Conservation (phyloP, 306 rosid species). For the Inga oerstediana region DNA sequence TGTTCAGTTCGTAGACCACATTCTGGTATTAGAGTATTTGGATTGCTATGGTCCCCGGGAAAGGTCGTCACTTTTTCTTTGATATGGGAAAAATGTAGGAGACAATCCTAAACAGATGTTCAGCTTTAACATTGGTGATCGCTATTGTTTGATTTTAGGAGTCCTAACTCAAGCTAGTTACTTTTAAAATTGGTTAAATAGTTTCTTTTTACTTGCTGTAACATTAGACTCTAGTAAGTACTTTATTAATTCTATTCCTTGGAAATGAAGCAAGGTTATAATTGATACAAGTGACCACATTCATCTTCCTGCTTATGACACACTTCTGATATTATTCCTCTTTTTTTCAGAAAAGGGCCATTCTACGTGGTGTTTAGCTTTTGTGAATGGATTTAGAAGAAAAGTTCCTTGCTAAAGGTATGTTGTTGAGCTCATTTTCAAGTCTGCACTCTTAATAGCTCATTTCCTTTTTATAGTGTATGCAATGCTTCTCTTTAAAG, state of each 20-base stretch:
- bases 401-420: constrained; percentile 68
- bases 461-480: constrained; percentile 1
- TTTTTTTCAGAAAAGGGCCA: constrained; percentile 45
- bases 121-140: constrained; percentile 7
- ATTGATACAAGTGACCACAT: neutral
- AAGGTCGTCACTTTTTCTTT: neutral
- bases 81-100: neutral
- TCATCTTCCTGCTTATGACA: neutral
- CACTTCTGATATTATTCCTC: constrained; percentile 13
- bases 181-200: constrained; percentile 1
- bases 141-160: constrained; percentile 9
- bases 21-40: constrained; percentile 32
- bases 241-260: constrained; percentile 6
- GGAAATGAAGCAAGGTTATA: constrained; percentile 2
- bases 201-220: constrained; percentile 26
- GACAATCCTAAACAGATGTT: neutral
- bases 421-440: constrained; percentile 30
- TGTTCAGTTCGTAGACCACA: constrained; percentile 34
- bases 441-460: constrained; percentile 21
- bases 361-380: constrained; percentile 26
- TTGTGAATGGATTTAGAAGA: constrained; percentile 70
- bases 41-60: neutral
- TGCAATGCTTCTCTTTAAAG: constrained; percentile 24
- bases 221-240: neutral
- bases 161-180: constrained; percentile 11